A percentile compares a stretch with the other conserved stretches of the same genome.
Evolutionary conservation across 805 yeast genomes (phyloP).

Genomic region (Lipomyces oligophaga): DNA sequence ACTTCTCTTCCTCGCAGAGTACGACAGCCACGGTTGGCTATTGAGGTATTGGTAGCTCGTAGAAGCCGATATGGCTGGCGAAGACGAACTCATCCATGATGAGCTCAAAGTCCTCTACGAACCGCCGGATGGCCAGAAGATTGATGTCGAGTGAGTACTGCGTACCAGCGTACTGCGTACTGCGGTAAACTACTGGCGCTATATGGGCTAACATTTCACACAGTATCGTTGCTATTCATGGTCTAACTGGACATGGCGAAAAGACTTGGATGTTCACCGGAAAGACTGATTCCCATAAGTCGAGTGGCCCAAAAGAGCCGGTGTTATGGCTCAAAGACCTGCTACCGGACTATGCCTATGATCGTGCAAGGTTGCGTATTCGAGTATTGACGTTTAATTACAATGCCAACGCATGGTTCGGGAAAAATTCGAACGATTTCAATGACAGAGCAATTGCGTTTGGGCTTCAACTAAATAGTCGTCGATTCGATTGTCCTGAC

Average conservation of each 20-base stretch:
- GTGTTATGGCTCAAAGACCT: neutral
- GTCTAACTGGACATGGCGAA: slow-evolving; percentile 3
- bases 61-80: no score
- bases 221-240: slow-evolving; percentile 3
- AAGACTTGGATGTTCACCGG: slow-evolving; percentile 1
- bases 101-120: neutral
- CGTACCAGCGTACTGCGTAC: no score
- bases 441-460: neutral
- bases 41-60: no score
- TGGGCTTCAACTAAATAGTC: neutral
- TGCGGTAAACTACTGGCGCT: no score
- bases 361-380: neutral
- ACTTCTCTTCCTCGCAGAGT: no score
- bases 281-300: neutral
- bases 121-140: neutral
- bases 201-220: no score
- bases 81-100: no score
- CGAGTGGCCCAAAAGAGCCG: no score
- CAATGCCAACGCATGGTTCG: slow-evolving; percentile 6
- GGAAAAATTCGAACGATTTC: slow-evolving; percentile 2
- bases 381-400: slow-evolving; percentile 1
- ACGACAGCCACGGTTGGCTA: no score
- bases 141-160: neutral
- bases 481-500: neutral
- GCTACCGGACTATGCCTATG: neutral